Base-by-base conservation (phyloP, 805 yeast genomes). In the Kluyveromyces aestuarii region DNA sequence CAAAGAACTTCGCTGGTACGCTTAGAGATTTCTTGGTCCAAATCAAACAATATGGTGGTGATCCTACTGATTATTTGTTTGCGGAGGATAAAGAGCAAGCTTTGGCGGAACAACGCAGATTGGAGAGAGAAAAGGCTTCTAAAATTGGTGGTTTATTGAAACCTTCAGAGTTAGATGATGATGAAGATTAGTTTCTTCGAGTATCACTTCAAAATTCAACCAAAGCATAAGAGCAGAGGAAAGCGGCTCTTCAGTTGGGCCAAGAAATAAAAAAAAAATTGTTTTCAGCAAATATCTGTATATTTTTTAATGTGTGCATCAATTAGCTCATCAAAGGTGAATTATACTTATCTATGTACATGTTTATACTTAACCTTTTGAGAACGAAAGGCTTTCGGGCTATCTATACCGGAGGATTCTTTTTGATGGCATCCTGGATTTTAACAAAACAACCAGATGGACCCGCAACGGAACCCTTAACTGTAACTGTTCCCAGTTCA, bases 11-110 rank as follows among this genome's bases (percentile, higher is more conserved):
- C 73, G 82, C 81, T 68, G 87, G 87, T 46, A 83, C 85, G 10
- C 74, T 93, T 58, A 83, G 98, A 69, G 99, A 93, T 70, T 93
- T 93, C 79, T 76, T 93, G 65, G 95, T 93, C 40, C 98, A 93
- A 72, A 87, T 91, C 67, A 90, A 89, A 70, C 96, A 91, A 69
- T 80, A 78, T 62, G 99, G 98, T 51, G 98, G 98, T 30, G 96
- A 87, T 65, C 82, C 95, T 49, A 88, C 96, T 19, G 97, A 90
- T 65, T 93, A 93, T 65, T 73, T 91, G 64, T 91, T 83, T 69
- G 95, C 95, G 10, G 98, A 93, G 62, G 99, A 91, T 63, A 85
- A 82, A 63, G 96, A 88, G 66, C 72, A 73, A 45, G 95, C 87
- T 64, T 66, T 80, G 51, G 67, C 73, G 53, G 96, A 87, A 66